These are phyloP conservation scores for Russula dissimulans DNA, from an alignment of 768 basidiomycete genomes.

Conservation along the genomic window DNA sequence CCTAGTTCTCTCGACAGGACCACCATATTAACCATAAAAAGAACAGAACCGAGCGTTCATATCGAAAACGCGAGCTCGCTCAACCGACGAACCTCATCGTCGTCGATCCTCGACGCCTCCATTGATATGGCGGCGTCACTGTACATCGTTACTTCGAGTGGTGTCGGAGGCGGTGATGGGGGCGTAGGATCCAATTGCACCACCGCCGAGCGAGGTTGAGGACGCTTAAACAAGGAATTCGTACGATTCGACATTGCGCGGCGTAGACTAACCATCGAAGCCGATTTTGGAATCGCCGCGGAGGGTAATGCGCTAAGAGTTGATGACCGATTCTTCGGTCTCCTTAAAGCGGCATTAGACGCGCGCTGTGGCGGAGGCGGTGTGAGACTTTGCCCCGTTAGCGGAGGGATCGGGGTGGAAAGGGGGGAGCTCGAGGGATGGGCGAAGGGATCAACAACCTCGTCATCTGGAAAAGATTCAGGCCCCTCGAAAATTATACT, in stretches of 20 bases:
- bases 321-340: neutral
- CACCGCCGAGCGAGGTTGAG: neutral
- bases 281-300: neutral
- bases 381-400: neutral
- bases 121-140: conserved; percentile 46
- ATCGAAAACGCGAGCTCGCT: conserved; percentile 61
- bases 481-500: conserved; percentile 8
- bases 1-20: neutral
- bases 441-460: neutral
- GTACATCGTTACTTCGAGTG: conserved; percentile 53
- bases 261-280: conserved; percentile 6
- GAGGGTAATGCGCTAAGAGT: neutral
- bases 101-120: conserved; percentile 46
- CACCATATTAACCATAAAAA: neutral
- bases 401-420: neutral
- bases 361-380: neutral
- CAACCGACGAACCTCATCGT: conserved; percentile 60
- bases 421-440: neutral
- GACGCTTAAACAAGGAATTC: neutral
- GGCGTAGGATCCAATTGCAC: neutral
- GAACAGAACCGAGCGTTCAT: neutral
- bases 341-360: neutral
- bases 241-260: conserved; percentile 5
- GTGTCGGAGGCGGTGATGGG: conserved; percentile 25
- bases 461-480: conserved; percentile 6